phyloP scores from a whole-genome alignment of 1,284 basidiomycete genomes.

The Puccinia horiana region DNA sequence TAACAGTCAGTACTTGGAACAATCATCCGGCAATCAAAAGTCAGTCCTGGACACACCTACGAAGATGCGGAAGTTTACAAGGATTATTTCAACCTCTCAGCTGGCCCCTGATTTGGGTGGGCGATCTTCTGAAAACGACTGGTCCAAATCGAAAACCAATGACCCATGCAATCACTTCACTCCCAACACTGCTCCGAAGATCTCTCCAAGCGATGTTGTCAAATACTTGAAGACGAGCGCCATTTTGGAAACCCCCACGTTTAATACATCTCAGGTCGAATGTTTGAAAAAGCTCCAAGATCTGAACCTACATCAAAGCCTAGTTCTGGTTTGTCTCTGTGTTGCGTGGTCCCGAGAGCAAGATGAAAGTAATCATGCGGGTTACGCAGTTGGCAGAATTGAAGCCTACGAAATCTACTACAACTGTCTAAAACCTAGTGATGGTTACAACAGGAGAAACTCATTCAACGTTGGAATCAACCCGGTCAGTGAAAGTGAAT shows the following conservation, averaged over 20 bases:
- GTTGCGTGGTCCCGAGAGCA: conserved; percentile 46
- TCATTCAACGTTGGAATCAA: conserved; percentile 32
- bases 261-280: conserved; percentile 22
- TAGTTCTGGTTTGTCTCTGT: conserved; percentile 42
- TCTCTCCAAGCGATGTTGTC: conserved; percentile 38
- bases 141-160: not conserved
- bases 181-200: conserved; percentile 41
- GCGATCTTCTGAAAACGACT: conserved; percentile 25
- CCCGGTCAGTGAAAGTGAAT: conserved; percentile 48
- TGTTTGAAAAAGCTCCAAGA: conserved; percentile 40
- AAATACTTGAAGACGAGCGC: conserved; percentile 38
- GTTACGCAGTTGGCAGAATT: not conserved
- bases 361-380: conserved; percentile 10
- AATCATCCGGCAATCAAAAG: not conserved
- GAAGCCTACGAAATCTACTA: conserved; percentile 42
- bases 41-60: conserved; percentile 47
- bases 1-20: conserved; percentile 4
- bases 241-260: conserved; percentile 25
- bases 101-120: conserved; percentile 32
- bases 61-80: conserved; percentile 42
- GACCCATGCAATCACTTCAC: conserved; percentile 44
- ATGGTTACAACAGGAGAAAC: conserved; percentile 3
- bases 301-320: conserved; percentile 47
- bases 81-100: conserved; percentile 41
- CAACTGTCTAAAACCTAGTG: conserved; percentile 20